These are phyloP conservation scores for Quercus berberidifolia DNA, from an alignment of 306 rosid species.

Conservation along the genomic window DNA sequence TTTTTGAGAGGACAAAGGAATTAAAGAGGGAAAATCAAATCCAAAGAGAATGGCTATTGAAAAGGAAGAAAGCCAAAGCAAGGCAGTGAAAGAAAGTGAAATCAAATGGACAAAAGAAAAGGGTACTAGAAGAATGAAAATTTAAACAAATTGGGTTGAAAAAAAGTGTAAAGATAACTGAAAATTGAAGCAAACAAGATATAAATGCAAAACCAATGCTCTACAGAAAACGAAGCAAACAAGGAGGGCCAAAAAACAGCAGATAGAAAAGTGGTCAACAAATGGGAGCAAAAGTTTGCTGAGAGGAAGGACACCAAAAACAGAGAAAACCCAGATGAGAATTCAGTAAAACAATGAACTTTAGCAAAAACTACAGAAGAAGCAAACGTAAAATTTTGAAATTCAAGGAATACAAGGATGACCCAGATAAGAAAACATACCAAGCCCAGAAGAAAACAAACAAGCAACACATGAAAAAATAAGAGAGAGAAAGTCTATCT, in stretches of 20 bases:
- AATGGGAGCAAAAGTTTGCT: background rate
- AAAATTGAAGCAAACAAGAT: background rate
- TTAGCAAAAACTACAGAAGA: background rate
- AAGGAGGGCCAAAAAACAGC: background rate
- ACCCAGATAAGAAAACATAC: background rate
- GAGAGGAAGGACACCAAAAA: background rate
- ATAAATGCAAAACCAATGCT: background rate
- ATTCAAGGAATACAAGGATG: background rate
- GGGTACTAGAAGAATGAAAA: background rate
- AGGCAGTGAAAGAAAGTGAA: background rate
- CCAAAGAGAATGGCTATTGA: background rate
- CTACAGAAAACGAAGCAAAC: background rate
- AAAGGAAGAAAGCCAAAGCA: background rate
- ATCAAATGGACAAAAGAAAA: background rate
- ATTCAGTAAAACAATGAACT: background rate
- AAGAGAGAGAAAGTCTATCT: background rate
- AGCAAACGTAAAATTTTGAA: background rate
- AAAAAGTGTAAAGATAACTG: background rate
- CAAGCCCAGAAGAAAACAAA: background rate
- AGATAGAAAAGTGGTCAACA: background rate
- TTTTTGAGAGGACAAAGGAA: background rate
- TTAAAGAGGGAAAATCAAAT: background rate
- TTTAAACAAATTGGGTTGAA: background rate
- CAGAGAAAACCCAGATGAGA: background rate
- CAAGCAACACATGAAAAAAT: background rate